Percentiles rank a stretch among this genome's conserved stretches.
phyloP scores from a whole-genome alignment of 495 filamentous ascomycete species.

The Xylona heveae region DNA sequence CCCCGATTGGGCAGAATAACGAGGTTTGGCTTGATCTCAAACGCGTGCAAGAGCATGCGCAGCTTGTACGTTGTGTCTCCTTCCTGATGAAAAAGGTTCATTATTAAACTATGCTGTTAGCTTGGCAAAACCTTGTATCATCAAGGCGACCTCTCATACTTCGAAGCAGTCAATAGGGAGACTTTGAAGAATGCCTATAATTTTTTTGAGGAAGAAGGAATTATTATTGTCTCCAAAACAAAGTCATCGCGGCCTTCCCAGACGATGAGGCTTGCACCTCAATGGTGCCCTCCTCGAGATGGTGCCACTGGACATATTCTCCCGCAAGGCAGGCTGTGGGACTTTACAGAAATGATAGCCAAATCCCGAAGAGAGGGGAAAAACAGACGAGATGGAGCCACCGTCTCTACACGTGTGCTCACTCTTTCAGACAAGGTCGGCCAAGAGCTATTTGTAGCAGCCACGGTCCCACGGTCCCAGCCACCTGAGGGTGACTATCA shows the following conservation, averaged over 20 bases:
- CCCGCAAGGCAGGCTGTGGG: constrained; percentile 59
- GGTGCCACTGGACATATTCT: constrained; percentile 33
- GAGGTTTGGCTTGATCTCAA: constrained; percentile 60
- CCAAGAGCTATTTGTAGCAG: constrained; percentile 20
- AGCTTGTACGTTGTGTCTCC: constrained; percentile 34
- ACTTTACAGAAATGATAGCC: constrained; percentile 74
- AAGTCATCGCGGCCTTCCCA: constrained; percentile 29
- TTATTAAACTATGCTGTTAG: constrained; percentile 18
- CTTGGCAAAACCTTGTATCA: constrained; percentile 94
- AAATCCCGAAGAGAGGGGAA: constrained; percentile 76
- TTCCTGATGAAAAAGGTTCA: neutral
- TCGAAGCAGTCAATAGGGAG: constrained; percentile 96
- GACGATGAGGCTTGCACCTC: constrained; percentile 41
- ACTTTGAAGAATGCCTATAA: constrained; percentile 82
- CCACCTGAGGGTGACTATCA: neutral
- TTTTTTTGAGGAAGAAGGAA: constrained; percentile 78
- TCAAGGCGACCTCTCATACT: constrained; percentile 89
- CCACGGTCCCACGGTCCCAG: neutral
- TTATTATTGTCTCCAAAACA: constrained; percentile 48
- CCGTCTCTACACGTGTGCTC: constrained; percentile 69
- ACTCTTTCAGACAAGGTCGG: constrained; percentile 43
- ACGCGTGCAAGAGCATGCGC: constrained; percentile 62
- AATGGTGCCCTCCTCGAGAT: constrained; percentile 60
- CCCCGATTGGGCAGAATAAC: constrained; percentile 34
- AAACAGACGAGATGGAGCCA: constrained; percentile 79